Percentiles rank a stretch among this genome's conserved stretches.
Conservation (phyloP, 768 basidiomycete genomes). For the Tylopilus rubrobrunneus region DNA sequence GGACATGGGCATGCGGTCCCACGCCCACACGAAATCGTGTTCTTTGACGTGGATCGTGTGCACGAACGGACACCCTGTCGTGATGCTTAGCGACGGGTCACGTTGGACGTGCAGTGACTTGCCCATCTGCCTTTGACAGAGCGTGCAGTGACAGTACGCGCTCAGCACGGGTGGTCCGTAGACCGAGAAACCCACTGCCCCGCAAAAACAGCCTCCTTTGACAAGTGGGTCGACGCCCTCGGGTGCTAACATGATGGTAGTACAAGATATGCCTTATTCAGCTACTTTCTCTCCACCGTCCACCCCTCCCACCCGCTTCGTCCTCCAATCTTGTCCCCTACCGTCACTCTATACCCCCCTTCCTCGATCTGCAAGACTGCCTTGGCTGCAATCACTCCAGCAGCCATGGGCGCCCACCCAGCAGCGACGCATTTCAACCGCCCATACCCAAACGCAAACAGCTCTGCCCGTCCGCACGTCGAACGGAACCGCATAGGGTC, state of each 20-base stretch:
- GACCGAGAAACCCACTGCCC: conserved; percentile 45
- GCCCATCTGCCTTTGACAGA: conserved; percentile 54
- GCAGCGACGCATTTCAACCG: conserved; percentile 38
- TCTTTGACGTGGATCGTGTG: conserved; percentile 48
- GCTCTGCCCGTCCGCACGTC: conserved; percentile 20
- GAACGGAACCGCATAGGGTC: conserved; percentile 41
- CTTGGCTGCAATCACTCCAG: conserved; percentile 44
- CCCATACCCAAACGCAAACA: conserved; percentile 46
- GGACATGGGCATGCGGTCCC: too few species aligned
- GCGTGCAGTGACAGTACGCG: conserved; percentile 61
- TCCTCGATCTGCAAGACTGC: conserved; percentile 35
- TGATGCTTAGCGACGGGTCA: neutral
- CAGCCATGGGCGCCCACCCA: conserved; percentile 56
- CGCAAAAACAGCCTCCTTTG: conserved; percentile 59
- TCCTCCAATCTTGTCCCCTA: conserved; percentile 30
- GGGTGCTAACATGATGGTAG: too few species aligned
- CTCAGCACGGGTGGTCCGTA: conserved; percentile 1
- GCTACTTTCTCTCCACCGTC: conserved; percentile 14
- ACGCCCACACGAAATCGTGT: too few species aligned
- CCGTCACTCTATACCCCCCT: conserved; percentile 14
- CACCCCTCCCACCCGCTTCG: conserved; percentile 51
- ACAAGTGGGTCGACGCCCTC: conserved; percentile 4
- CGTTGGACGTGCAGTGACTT: too few species aligned
- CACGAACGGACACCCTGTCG: conserved; percentile 33
- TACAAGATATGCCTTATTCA: too few species aligned